Conservation (phyloP, 306 rosid genomes). For the Dryas octopetala region DNA sequence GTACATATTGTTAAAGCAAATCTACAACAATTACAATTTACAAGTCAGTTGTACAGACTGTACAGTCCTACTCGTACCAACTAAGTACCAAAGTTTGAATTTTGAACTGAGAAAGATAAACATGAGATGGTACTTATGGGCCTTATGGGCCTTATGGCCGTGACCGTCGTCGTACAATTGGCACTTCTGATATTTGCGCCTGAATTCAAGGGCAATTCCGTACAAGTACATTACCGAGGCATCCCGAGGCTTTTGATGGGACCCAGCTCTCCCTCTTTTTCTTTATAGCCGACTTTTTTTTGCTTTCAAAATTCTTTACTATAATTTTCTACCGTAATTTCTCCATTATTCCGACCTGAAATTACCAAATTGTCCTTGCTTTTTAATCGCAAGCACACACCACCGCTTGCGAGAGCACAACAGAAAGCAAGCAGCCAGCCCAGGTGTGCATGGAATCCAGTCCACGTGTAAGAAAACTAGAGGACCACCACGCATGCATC, state of each 20-base stretch:
- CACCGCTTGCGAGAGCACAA: neutral
- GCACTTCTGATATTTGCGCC: neutral
- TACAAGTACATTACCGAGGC: neutral
- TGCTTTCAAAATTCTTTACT: conserved; percentile 11
- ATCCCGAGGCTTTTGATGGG: neutral
- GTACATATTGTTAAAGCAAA: too few species aligned
- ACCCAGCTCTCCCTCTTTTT: conserved; percentile 13
- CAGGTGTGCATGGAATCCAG: neutral
- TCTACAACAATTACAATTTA: too few species aligned
- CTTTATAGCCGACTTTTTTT: conserved; percentile 22
- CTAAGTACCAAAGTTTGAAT: too few species aligned
- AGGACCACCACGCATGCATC: too few species aligned
- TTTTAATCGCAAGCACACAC: neutral
- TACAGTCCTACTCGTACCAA: too few species aligned
- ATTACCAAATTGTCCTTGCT: neutral
- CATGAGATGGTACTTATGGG: too few species aligned
- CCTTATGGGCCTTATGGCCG: too few species aligned
- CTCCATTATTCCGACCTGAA: neutral
- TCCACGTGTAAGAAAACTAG: neutral
- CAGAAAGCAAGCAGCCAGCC: neutral
- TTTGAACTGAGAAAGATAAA: too few species aligned
- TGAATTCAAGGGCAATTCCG: conserved; percentile 1
- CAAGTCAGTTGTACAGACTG: too few species aligned
- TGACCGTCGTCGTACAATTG: neutral
- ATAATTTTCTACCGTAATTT: neutral